A percentile compares a stretch with the other conserved stretches of the same genome.
phyloP scores from a whole-genome alignment of 2,329 filamentous ascomycete genomes.

The Sclerotinia glacialis region DNA sequence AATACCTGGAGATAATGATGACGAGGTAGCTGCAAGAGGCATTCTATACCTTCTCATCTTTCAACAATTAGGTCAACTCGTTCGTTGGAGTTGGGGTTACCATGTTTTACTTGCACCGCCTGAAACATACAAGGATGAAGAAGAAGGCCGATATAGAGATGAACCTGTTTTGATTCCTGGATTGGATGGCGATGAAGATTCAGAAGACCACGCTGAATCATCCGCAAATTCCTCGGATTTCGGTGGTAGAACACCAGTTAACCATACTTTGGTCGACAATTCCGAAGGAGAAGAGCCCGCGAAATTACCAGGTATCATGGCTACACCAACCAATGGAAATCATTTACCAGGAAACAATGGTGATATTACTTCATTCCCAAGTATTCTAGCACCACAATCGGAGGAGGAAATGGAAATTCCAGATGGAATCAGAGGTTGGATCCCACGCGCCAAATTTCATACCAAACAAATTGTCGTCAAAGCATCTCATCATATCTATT shows the following conservation, averaged over 20 bases:
- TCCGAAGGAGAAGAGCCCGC: constrained; percentile 46
- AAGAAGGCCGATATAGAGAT: constrained; percentile 57
- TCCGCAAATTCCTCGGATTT: constrained; percentile 37
- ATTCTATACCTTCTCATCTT: constrained; percentile 96
- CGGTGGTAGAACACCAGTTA: constrained; percentile 39
- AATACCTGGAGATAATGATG: constrained; percentile 88
- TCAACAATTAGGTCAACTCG: constrained; percentile 91
- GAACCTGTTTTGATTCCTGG: constrained; percentile 50
- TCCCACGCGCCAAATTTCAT: constrained; percentile 41
- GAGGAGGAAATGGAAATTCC: constrained; percentile 39
- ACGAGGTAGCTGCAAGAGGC: constrained; percentile 88
- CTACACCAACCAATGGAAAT: constrained; percentile 33
- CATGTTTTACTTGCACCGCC: constrained; percentile 89
- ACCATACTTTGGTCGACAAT: constrained; percentile 35
- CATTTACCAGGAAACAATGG: constrained; percentile 22
- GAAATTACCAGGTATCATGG: constrained; percentile 31
- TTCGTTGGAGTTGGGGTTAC: constrained; percentile 98
- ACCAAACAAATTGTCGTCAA: constrained; percentile 32
- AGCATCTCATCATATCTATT: constrained; percentile 41
- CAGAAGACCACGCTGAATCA: constrained; percentile 26
- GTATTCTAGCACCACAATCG: constrained; percentile 43
- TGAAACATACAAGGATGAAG: constrained; percentile 62
- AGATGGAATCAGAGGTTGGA: constrained; percentile 44
- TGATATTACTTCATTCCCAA: constrained; percentile 63
- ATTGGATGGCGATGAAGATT: constrained; percentile 41